These are phyloP conservation scores for Rhodotorula sp. DNA, from an alignment of 1,284 basidiomycete genomes.

Conservation along the genomic window DNA sequence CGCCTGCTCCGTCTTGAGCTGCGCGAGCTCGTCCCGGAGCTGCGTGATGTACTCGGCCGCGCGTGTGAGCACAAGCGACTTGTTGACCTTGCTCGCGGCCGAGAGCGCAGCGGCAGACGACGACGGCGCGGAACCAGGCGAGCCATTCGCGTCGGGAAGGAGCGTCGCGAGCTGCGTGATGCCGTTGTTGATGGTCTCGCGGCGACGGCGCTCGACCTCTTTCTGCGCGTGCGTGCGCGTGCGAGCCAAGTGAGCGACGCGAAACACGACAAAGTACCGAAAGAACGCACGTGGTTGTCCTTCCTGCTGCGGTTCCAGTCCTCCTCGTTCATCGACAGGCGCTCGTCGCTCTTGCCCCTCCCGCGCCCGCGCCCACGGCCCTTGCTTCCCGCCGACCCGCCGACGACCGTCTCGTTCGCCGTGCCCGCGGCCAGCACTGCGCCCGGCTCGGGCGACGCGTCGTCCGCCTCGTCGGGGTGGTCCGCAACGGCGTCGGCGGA, in stretches of 20 bases:
- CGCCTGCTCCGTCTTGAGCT: neutral
- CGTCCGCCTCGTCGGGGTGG: neutral
- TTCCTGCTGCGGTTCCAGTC: conserved; percentile 13
- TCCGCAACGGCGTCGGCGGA: too few relatives aligned
- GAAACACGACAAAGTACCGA: too few relatives aligned
- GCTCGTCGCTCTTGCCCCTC: conserved; percentile 11
- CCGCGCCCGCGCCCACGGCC: neutral
- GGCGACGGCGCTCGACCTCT: conserved; percentile 6
- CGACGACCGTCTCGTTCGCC: neutral
- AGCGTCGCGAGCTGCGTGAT: neutral
- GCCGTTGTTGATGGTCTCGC: conserved; percentile 9
- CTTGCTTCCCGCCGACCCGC: neutral
- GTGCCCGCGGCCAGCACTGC: neutral
- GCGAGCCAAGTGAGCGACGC: neutral
- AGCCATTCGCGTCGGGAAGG: neutral
- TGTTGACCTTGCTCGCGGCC: neutral
- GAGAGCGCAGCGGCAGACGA: neutral
- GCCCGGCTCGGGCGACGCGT: neutral
- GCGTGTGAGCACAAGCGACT: neutral
- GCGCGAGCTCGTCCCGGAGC: neutral
- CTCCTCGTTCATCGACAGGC: conserved; percentile 6
- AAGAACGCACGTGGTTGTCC: conserved; percentile 6
- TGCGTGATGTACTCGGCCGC: conserved; percentile 3
- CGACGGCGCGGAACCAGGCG: neutral
- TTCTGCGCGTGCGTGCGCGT: neutral